phyloP scores from a whole-genome alignment of 2,329 filamentous ascomycete species.

The Sphaceloma murrayae region DNA sequence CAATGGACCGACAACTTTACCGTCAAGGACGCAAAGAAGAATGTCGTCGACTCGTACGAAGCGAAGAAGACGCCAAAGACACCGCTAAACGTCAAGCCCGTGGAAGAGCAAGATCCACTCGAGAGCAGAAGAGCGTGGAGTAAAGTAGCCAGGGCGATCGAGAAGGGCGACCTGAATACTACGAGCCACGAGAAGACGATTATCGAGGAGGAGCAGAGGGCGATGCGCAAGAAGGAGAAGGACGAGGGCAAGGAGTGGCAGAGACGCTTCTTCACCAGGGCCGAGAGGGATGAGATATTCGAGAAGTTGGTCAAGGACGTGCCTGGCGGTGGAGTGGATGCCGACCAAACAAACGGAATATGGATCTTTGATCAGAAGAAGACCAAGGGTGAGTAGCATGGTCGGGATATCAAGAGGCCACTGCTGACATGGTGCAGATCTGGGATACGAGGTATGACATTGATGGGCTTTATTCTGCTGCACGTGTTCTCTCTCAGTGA shows the following conservation, averaged over 20 bases:
- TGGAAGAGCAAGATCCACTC: constrained; percentile 74
- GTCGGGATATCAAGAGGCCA: too few species aligned
- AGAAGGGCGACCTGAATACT: constrained; percentile 71
- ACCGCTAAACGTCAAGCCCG: constrained; percentile 58
- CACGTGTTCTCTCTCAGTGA: too few species aligned
- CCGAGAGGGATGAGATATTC: constrained; percentile 34
- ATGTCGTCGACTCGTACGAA: constrained; percentile 38
- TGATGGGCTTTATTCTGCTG: not conserved
- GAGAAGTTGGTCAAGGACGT: constrained; percentile 42
- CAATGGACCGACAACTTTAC: constrained; percentile 82
- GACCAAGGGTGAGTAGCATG: constrained; percentile 26
- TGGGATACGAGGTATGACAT: not conserved
- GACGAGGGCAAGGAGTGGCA: constrained; percentile 70
- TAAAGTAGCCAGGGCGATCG: constrained; percentile 73
- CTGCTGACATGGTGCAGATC: not conserved
- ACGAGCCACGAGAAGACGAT: constrained; percentile 71
- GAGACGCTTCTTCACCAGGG: constrained; percentile 63
- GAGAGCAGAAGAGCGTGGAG: constrained; percentile 84
- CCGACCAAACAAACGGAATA: constrained; percentile 58
- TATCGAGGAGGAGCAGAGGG: constrained; percentile 83
- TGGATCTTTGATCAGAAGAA: constrained; percentile 57
- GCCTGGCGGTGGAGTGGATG: constrained; percentile 40
- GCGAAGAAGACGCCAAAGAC: constrained; percentile 45
- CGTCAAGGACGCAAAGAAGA: constrained; percentile 57
- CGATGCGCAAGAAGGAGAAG: constrained; percentile 62